These are phyloP conservation scores for Pilobolus umbonatus DNA, from an alignment of 192 early-diverging fungal genomes.

Conservation along the genomic window DNA sequence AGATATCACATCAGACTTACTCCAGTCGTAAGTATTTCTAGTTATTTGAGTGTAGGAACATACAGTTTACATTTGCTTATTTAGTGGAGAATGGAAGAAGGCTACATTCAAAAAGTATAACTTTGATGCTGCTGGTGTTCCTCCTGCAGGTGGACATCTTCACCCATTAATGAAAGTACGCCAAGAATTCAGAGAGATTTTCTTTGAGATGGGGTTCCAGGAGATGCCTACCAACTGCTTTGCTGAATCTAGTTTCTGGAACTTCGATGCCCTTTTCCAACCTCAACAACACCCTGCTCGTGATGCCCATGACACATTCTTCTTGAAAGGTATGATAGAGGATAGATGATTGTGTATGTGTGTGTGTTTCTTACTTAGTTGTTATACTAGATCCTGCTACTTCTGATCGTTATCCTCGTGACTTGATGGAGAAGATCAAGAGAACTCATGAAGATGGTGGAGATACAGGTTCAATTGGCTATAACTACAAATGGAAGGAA, in stretches of 20 bases:
- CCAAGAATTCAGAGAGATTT: constrained; percentile 97
- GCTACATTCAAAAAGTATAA: constrained; percentile 99
- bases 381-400: constrained; percentile 65
- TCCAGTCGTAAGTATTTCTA: constrained; percentile 50
- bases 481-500: constrained; percentile 88
- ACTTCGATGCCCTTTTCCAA: constrained; percentile 99
- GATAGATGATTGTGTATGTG: too few relatives aligned
- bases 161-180: constrained; percentile 99
- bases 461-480: constrained; percentile 88
- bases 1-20: constrained; percentile 92
- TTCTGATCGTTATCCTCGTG: constrained; percentile 69
- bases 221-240: constrained; percentile 99
- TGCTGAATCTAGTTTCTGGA: constrained; percentile 99
- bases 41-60: background rate
- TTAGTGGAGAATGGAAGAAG: constrained; percentile 87
- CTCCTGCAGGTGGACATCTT: constrained; percentile 79
- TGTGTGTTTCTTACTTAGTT: too few relatives aligned
- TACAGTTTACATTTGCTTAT: background rate
- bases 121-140: constrained; percentile 85
- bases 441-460: constrained; percentile 90
- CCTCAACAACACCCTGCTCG: constrained; percentile 97
- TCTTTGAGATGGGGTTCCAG: constrained; percentile 97
- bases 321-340: constrained; percentile 48
- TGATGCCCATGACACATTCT: constrained; percentile 84
- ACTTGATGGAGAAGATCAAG: constrained; percentile 90